Percentiles rank a stretch among this genome's conserved stretches.
phyloP scores from a whole-genome alignment of 1,284 basidiomycete genomes.

The Ustilago tritici region DNA sequence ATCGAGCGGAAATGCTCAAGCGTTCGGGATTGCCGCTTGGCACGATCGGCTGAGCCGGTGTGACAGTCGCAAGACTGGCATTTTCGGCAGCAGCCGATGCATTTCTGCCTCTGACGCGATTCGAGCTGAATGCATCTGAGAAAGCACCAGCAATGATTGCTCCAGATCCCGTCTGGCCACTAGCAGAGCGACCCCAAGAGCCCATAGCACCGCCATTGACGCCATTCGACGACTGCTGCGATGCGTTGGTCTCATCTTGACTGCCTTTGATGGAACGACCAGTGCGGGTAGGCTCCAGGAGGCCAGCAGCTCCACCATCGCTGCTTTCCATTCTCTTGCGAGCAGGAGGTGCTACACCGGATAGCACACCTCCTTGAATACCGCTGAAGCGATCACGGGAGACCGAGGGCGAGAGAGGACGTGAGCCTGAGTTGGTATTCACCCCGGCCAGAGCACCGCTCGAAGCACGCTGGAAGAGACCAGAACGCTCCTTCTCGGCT shows the following conservation, averaged over 20 bases:
- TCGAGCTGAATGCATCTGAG: slow-evolving; percentile 52
- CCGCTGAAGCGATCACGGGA: slow-evolving; percentile 58
- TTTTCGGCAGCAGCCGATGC: slow-evolving; percentile 22
- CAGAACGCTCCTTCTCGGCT: slow-evolving; percentile 50
- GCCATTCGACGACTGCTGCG: slow-evolving; percentile 19
- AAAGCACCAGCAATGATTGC: slow-evolving; percentile 16
- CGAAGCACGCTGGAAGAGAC: slow-evolving; percentile 58
- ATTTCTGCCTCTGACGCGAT: slow-evolving; percentile 33
- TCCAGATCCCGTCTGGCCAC: slow-evolving; percentile 9
- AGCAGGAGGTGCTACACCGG: slow-evolving; percentile 54
- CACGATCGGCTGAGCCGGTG: slow-evolving; percentile 42
- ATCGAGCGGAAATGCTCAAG: slow-evolving; percentile 48
- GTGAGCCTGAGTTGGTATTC: slow-evolving; percentile 24
- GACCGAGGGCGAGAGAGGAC: slow-evolving; percentile 48
- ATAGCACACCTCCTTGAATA: slow-evolving; percentile 61
- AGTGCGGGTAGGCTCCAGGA: slow-evolving; percentile 16
- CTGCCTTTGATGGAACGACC: slow-evolving; percentile 23
- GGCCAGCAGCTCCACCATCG: slow-evolving; percentile 18
- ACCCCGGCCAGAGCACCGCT: slow-evolving; percentile 39
- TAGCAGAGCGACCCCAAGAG: slow-evolving; percentile 31
- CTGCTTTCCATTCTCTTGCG: slow-evolving; percentile 60
- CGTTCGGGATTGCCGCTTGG: slow-evolving; percentile 45
- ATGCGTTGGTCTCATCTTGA: slow-evolving; percentile 24
- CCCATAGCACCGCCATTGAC: slow-evolving; percentile 10
- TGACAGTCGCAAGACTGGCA: slow-evolving; percentile 8